Conservation (phyloP, 148 eudicot species). For the Vaccinium myrtillus region DNA sequence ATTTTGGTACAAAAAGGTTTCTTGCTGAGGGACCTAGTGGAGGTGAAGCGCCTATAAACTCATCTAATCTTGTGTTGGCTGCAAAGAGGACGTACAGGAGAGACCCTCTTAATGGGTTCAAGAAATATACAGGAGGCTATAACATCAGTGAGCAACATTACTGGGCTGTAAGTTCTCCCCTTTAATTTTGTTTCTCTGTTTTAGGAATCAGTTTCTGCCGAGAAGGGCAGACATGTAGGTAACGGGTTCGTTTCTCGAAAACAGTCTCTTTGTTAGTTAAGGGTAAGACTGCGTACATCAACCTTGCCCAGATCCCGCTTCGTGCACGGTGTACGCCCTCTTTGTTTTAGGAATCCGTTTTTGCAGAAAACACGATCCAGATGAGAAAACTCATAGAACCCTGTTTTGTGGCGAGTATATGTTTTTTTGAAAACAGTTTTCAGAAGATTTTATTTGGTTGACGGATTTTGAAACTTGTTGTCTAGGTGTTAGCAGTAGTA, state of each 20-base stretch:
- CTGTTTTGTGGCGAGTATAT: no score
- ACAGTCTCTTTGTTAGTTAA: no score
- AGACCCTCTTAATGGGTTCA: conserved; percentile 52
- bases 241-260: no score
- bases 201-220: not conserved
- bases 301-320: no score
- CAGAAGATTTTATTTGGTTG: not conserved
- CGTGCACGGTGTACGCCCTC: no score
- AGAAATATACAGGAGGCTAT: conserved; percentile 52
- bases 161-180: conserved; percentile 58
- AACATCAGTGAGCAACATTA: conserved; percentile 56
- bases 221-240: no score
- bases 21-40: conserved; percentile 30
- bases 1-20: conserved; percentile 25
- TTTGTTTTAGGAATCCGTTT: no score
- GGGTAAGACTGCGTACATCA: no score
- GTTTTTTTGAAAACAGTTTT: no score
- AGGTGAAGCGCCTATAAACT: conserved; percentile 20
- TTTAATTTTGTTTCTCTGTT: not conserved
- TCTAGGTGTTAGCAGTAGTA: not conserved
- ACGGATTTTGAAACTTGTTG: not conserved
- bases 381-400: no score
- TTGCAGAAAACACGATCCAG: no score
- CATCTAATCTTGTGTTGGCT: conserved; percentile 54
- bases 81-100: conserved; percentile 50